Base-by-base conservation (phyloP, 106 monocot species). In the Allium cepa region DNA sequence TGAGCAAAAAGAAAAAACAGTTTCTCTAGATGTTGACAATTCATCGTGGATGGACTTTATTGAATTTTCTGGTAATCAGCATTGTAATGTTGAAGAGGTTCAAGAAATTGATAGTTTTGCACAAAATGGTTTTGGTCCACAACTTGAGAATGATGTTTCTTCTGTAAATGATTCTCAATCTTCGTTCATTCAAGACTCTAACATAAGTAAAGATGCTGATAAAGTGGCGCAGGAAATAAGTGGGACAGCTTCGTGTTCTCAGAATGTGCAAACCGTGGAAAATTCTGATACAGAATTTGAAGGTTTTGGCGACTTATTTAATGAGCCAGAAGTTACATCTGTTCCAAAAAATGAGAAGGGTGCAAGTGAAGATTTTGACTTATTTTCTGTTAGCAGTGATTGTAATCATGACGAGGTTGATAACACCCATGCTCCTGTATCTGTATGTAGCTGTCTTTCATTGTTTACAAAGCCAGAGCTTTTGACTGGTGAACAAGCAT, bases 381-480 rank as follows among this genome's bases (percentile, higher is more conserved):
- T 82, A 64, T 80, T 75, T 69, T 66, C 48, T 63, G 79, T 76
- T 70, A 73, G 60, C 63, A 83, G 52, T 26, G 52, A 67, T 22
- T 52, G 26, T 26, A 67, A 67, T 67, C 46, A 67, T 53, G 67
- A 67, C 26, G 93, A 93, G 73, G 79, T 90, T 65, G 97, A 99
- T 36, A 46, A 87, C 69, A 78, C 70, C 8, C 67, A 83, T 76
- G 68, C 84, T 58, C 87, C 75, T 7, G 93, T 93, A 65, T 99
- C 93, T 57, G 69, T 99, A 59, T 70, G 77, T 60, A 81, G 90
- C 53, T 99, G 99, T 55, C 80, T 99, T 56, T 75, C 82, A 1
- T 81, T 84, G 73, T 93, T 93, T 52, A 93, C 93, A 18, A 93
- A 87, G 61, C 72, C 87, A 2, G 99, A 99, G 69, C 70, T 93